Evolutionary conservation across 345 rosid genomes (phyloP).

Genomic region (Rhodomyrtus tomentosa): DNA sequence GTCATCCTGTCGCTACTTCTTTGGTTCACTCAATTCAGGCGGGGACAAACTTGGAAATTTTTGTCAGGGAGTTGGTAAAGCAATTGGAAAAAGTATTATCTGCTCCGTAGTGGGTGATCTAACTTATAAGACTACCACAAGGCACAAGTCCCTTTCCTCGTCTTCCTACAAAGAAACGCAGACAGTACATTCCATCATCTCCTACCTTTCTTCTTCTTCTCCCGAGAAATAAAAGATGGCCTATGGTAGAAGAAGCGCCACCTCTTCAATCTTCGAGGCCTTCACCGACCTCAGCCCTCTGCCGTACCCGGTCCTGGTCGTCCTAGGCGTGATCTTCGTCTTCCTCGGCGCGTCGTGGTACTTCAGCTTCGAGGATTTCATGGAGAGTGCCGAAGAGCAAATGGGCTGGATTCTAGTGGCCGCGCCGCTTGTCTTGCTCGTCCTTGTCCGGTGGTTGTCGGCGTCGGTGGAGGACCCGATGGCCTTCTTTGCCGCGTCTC

Average conservation of each 20-base stretch:
- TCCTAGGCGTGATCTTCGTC: conserved; percentile 43
- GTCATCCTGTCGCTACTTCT: background rate
- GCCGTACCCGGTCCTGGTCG: conserved; percentile 75
- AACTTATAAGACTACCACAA: background rate
- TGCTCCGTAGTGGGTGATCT: background rate
- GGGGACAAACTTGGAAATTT: background rate
- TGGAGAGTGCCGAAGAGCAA: conserved; percentile 48
- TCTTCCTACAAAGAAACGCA: background rate
- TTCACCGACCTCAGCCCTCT: conserved; percentile 52
- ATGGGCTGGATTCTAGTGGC: conserved; percentile 46
- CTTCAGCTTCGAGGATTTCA: conserved; percentile 40
- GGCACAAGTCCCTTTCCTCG: too few species aligned
- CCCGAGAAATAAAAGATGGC: background rate
- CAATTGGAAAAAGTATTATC: background rate
- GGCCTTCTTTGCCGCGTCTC: conserved; percentile 25
- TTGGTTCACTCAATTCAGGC: background rate
- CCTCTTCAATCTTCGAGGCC: conserved; percentile 39
- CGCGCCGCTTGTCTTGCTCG: conserved; percentile 34
- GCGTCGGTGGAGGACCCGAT: conserved; percentile 40
- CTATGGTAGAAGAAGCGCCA: background rate
- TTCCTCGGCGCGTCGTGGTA: conserved; percentile 57
- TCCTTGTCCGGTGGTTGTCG: conserved; percentile 56
- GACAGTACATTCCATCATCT: background rate
- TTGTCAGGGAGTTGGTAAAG: background rate
- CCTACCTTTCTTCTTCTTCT: background rate